Conservation (phyloP, 2,329 filamentous ascomycete genomes). For the Cladosporium sp. region DNA sequence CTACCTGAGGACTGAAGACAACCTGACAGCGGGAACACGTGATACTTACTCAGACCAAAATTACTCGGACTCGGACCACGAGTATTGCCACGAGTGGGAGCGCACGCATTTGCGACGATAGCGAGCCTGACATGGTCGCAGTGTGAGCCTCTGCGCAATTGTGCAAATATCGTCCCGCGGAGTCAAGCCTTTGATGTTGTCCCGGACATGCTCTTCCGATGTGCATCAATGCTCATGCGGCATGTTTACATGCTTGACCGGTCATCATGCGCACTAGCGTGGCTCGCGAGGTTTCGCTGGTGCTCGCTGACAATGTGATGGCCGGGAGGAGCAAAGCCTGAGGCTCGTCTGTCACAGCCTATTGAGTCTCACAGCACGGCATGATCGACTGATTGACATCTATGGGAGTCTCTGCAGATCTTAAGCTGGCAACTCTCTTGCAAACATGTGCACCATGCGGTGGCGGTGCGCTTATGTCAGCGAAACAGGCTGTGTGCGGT, state of each 20-base stretch:
- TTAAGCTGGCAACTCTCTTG: background rate
- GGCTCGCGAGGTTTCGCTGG: background rate
- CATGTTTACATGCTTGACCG: background rate
- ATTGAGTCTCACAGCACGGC: background rate
- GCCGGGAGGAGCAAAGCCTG: background rate
- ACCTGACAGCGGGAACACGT: background rate
- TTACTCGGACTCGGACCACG: background rate
- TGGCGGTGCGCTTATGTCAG: background rate
- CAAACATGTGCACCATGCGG: background rate
- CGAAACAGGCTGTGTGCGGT: background rate
- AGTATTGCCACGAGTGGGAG: background rate
- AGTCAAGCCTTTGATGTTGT: background rate
- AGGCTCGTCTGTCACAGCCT: background rate
- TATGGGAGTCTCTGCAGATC: background rate
- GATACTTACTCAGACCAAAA: background rate
- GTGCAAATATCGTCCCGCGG: background rate
- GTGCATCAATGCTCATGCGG: background rate
- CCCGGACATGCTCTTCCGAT: background rate
- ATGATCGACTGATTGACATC: background rate
- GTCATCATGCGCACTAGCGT: background rate
- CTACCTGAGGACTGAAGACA: background rate
- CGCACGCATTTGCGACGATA: background rate
- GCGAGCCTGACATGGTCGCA: background rate
- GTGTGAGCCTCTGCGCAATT: background rate
- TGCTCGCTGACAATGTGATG: background rate